phyloP scores from a whole-genome alignment of 2,329 filamentous ascomycete genomes.

The Stagonosporopsis rhizophila region DNA sequence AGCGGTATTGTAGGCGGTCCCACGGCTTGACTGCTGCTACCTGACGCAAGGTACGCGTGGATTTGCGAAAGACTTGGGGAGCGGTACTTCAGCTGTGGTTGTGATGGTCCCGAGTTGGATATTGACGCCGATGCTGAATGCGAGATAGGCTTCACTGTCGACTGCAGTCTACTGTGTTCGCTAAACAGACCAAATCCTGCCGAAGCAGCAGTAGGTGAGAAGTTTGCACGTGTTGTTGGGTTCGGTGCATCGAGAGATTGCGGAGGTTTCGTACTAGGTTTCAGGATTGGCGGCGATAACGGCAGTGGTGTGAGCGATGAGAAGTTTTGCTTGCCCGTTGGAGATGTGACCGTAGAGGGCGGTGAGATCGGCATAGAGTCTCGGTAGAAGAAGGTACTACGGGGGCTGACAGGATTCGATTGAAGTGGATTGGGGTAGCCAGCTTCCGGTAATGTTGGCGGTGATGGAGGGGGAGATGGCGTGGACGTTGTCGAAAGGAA shows the following conservation, averaged over 20 bases:
- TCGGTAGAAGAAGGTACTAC: slow-evolving; percentile 24
- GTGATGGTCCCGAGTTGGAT: slow-evolving; percentile 11
- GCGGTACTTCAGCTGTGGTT: slow-evolving; percentile 23
- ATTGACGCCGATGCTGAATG: slow-evolving; percentile 36
- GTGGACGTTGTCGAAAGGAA: slow-evolving; percentile 46
- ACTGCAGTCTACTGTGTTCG: slow-evolving; percentile 7
- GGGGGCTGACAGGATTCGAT: slow-evolving; percentile 29
- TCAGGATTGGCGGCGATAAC: slow-evolving; percentile 43
- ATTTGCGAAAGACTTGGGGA: slow-evolving; percentile 33
- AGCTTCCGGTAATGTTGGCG: slow-evolving; percentile 32
- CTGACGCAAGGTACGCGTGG: slow-evolving; percentile 23
- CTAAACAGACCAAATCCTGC: slow-evolving; percentile 25
- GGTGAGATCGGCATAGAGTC: slow-evolving; percentile 34
- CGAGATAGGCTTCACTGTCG: slow-evolving; percentile 8
- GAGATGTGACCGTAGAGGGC: slow-evolving; percentile 30
- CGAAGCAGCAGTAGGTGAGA: slow-evolving; percentile 27
- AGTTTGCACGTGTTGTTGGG: slow-evolving; percentile 41
- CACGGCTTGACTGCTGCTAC: slow-evolving; percentile 19
- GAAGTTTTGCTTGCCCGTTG: slow-evolving; percentile 30
- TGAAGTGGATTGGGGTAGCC: slow-evolving; percentile 35
- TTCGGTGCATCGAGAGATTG: slow-evolving; percentile 42
- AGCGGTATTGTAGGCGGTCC: slow-evolving; percentile 42
- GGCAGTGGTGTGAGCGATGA: slow-evolving; percentile 40
- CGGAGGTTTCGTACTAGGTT: slow-evolving; percentile 44
- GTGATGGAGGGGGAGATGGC: slow-evolving; percentile 44